phyloP scores from a whole-genome alignment of 176 grass and related monocot genomes.

The Juncus inflexus region DNA sequence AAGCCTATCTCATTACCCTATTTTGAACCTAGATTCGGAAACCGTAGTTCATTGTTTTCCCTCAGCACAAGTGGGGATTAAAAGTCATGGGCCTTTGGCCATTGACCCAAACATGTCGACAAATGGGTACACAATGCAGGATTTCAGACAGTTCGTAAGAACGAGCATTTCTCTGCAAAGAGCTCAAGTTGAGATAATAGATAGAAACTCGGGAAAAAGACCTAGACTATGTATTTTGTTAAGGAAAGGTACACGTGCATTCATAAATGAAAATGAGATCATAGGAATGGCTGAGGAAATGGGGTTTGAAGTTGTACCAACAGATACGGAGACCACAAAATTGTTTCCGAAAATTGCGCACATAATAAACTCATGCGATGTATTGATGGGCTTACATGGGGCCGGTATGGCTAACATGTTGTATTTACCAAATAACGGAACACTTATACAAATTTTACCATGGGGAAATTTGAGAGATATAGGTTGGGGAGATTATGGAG shows the following conservation, averaged over 20 bases:
- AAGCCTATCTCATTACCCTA: conserved; percentile 49
- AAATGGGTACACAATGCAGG: conserved; percentile 57
- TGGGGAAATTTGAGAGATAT: conserved; percentile 62
- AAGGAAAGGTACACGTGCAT: background rate
- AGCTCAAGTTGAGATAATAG: conserved; percentile 32
- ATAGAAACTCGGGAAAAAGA: conserved; percentile 31
- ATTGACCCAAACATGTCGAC: conserved; percentile 62
- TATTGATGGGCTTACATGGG: conserved; percentile 34
- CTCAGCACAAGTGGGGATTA: conserved; percentile 52
- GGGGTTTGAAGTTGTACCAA: conserved; percentile 11
- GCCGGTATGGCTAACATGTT: conserved; percentile 67
- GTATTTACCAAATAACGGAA: conserved; percentile 50
- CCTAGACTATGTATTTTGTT: conserved; percentile 34
- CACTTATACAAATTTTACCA: conserved; percentile 58
- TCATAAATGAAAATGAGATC: background rate
- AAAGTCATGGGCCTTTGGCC: conserved; percentile 58
- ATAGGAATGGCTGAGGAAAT: background rate
- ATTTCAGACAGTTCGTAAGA: conserved; percentile 69
- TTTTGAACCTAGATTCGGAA: conserved; percentile 52
- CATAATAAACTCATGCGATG: conserved; percentile 16
- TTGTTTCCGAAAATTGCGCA: background rate
- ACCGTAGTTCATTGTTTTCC: conserved; percentile 57
- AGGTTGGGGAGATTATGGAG: conserved; percentile 44
- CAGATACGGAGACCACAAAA: background rate
- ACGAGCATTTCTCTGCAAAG: conserved; percentile 35